These are phyloP conservation scores for Lyophyllum decastes DNA, from an alignment of 768 basidiomycete genomes.

Conservation along the genomic window DNA sequence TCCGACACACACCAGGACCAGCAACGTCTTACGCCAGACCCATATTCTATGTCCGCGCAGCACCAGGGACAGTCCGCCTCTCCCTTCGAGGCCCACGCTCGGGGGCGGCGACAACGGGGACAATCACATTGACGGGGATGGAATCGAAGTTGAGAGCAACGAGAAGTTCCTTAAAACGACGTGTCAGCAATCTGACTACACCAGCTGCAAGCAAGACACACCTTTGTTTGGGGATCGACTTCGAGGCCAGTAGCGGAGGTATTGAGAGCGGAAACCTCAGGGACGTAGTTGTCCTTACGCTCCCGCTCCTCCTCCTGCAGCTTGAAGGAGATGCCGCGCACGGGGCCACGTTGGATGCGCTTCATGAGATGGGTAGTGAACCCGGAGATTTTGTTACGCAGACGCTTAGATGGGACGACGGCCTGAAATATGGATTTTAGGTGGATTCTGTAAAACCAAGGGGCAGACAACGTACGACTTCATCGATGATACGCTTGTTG, in stretches of 20 bases:
- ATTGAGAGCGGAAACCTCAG: constrained; percentile 96
- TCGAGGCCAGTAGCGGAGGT: constrained; percentile 72
- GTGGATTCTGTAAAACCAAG: background rate
- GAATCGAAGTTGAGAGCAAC: constrained; percentile 91
- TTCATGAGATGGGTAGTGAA: constrained; percentile 99
- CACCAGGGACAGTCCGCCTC: constrained; percentile 81
- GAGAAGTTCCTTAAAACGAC: constrained; percentile 72
- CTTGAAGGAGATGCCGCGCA: constrained; percentile 99
- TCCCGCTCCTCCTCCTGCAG: constrained; percentile 99
- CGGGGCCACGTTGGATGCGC: constrained; percentile 97
- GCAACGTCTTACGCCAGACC: background rate
- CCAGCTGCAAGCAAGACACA: constrained; percentile 34
- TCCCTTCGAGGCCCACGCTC: constrained; percentile 77
- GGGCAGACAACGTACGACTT: constrained; percentile 62
- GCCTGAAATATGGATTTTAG: constrained; percentile 47
- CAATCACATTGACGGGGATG: constrained; percentile 75
- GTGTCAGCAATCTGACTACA: background rate
- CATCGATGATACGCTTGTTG: constrained; percentile 98
- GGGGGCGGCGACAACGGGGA: constrained; percentile 60
- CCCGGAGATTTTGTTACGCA: constrained; percentile 99
- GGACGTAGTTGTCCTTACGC: constrained; percentile 99
- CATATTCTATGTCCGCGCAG: constrained; percentile 46
- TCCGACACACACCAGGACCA: background rate
- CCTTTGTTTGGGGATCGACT: constrained; percentile 94
- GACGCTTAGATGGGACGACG: constrained; percentile 95